These are phyloP conservation scores for Fusarium buharicum DNA, from an alignment of 2,329 filamentous ascomycete species.

Conservation along the genomic window DNA sequence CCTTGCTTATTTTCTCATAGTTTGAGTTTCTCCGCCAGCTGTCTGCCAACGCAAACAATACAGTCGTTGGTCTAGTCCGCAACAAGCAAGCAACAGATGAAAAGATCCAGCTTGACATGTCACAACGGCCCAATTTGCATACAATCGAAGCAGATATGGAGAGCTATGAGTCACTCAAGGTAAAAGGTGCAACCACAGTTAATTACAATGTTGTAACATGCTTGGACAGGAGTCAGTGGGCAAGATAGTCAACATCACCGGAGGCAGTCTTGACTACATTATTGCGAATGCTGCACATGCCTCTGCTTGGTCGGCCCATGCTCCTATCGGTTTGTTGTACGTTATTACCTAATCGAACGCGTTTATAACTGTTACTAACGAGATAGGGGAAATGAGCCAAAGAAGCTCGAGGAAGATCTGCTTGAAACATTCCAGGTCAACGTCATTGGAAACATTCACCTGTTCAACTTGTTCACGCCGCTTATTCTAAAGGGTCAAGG, in stretches of 20 bases:
- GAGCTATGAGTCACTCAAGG: slow-evolving; percentile 19
- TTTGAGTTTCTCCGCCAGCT: slow-evolving; percentile 54
- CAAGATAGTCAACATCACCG: slow-evolving; percentile 49
- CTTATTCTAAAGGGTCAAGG: slow-evolving; percentile 59
- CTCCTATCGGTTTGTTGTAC: slow-evolving; percentile 27
- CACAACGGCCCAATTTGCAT: slow-evolving; percentile 41
- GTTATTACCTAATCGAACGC: not conserved
- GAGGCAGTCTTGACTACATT: slow-evolving; percentile 60
- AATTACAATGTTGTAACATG: not conserved
- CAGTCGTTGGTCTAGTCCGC: slow-evolving; percentile 58
- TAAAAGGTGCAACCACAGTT: not conserved
- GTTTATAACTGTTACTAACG: rapidly evolving
- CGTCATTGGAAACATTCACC: slow-evolving; percentile 62
- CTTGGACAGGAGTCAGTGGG: slow-evolving; percentile 29
- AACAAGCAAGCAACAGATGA: slow-evolving; percentile 54
- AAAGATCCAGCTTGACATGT: slow-evolving; percentile 48
- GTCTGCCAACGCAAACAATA: slow-evolving; percentile 54
- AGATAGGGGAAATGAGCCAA: slow-evolving; percentile 20
- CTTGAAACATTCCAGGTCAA: slow-evolving; percentile 56
- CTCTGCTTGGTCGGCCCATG: slow-evolving; percentile 40
- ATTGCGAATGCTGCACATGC: slow-evolving; percentile 61
- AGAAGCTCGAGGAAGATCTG: slow-evolving; percentile 31
- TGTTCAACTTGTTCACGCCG: slow-evolving; percentile 64
- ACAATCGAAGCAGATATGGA: slow-evolving; percentile 27
- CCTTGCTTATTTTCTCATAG: not conserved